A percentile compares a stretch with the other conserved stretches of the same genome.
phyloP scores from a whole-genome alignment of 108 stramenopile species.

The Stephanodiscus minutulus region DNA sequence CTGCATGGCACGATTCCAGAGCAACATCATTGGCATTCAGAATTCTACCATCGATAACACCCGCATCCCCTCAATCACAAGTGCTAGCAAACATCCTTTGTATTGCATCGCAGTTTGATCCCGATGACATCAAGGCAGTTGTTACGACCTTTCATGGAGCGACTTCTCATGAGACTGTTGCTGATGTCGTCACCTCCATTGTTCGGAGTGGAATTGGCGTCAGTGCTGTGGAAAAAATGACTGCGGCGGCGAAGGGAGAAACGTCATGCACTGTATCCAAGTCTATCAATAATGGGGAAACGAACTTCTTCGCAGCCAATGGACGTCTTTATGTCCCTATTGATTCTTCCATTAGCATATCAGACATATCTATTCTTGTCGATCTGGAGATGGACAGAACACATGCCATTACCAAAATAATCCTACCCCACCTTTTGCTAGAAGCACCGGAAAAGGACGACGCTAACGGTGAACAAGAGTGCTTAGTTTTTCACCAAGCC shows the following conservation, averaged over 20 bases:
- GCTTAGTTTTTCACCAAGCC: conserved; percentile 33
- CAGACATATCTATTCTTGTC: conserved; percentile 44
- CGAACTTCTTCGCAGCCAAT: conserved; percentile 59
- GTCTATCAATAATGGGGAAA: conserved; percentile 11
- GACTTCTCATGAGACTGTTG: conserved; percentile 9
- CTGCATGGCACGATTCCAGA: conserved; percentile 32
- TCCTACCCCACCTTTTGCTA: conserved; percentile 46
- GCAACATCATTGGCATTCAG: conserved; percentile 60
- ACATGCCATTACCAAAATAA: conserved; percentile 50
- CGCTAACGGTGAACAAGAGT: not conserved
- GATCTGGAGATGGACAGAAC: conserved; percentile 45
- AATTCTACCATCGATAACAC: conserved; percentile 49
- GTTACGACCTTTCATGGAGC: conserved; percentile 5
- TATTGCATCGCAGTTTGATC: conserved; percentile 44
- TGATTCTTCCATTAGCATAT: conserved; percentile 34
- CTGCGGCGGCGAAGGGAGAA: conserved; percentile 8
- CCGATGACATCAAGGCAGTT: conserved; percentile 18
- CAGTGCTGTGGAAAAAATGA: conserved; percentile 13
- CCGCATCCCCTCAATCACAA: conserved; percentile 27
- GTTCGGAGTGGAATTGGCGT: conserved; percentile 7
- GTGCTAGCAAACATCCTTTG: conserved; percentile 46
- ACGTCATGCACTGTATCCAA: conserved; percentile 21
- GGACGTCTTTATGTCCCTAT: conserved; percentile 56
- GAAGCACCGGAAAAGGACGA: conserved; percentile 4
- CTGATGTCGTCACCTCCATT: conserved; percentile 14